A percentile compares a stretch with the other conserved stretches of the same genome.
Evolutionary conservation across 768 basidiomycete genomes (phyloP).

Genomic region (Agaricus sinodeliciosus): DNA sequence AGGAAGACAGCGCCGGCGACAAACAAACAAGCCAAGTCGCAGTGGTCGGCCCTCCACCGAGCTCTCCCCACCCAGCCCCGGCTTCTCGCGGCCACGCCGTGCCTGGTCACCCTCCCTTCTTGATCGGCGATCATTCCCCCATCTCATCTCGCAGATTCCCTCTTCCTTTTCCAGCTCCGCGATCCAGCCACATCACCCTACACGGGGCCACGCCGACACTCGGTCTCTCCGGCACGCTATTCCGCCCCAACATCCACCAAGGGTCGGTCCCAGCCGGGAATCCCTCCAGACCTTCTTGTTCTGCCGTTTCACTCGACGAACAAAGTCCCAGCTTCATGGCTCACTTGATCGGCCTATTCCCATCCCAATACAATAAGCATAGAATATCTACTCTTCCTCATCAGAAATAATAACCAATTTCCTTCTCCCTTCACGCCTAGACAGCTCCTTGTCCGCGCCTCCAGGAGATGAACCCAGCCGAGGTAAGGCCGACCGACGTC

Average conservation of each 20-base stretch:
- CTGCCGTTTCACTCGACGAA: too few species aligned
- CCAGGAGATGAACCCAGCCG: not conserved
- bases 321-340: too few species aligned
- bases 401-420: conserved; percentile 4
- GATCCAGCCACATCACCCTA: conserved; percentile 13
- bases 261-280: not conserved
- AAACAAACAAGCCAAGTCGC: conserved; percentile 20
- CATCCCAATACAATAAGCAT: not conserved
- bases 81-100: conserved; percentile 33
- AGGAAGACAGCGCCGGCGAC: conserved; percentile 3
- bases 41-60: too few species aligned
- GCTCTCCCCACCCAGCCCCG: too few species aligned
- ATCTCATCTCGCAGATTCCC: conserved; percentile 26
- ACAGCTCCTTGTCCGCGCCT: not conserved
- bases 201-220: too few species aligned
- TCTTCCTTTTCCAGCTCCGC: conserved; percentile 23
- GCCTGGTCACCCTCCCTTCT: conserved; percentile 33
- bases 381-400: conserved; percentile 6
- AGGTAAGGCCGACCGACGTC: not conserved
- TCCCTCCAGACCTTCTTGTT: too few species aligned
- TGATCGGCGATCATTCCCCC: conserved; percentile 59
- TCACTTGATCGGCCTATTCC: too few species aligned
- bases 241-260: not conserved
- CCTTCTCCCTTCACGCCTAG: not conserved
- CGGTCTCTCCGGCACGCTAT: not conserved